Conservation (phyloP, 1,139 yeast genomes). For the Kurtzmaniella natalensis region DNA sequence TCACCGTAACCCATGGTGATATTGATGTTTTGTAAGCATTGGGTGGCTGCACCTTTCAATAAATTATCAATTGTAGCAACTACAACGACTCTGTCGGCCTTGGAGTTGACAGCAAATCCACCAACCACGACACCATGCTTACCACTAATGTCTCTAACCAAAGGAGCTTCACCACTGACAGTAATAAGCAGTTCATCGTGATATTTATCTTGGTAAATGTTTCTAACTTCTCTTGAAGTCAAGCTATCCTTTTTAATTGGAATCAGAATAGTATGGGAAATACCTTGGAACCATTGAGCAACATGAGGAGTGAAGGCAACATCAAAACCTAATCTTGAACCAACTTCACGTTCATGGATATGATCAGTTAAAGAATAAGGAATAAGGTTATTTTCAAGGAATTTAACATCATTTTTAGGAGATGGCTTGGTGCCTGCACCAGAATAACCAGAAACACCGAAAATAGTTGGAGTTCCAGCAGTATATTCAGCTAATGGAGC, state of each 20-base stretch:
- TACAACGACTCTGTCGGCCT: conserved; percentile 85
- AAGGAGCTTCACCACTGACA: conserved; percentile 85
- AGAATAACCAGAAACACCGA: conserved; percentile 96
- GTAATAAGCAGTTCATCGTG: conserved; percentile 83
- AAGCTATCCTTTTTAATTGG: conserved; percentile 72
- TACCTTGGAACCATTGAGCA: conserved; percentile 99
- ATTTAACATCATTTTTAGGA: conserved; percentile 81
- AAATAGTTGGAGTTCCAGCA: conserved; percentile 72
- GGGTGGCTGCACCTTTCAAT: conserved; percentile 98
- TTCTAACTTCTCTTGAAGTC: conserved; percentile 77
- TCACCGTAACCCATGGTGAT: conserved; percentile 87
- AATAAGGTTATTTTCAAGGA: conserved; percentile 75
- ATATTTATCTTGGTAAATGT: conserved; percentile 83
- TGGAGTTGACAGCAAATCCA: conserved; percentile 88
- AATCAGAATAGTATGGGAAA: conserved; percentile 83
- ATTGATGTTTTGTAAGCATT: conserved; percentile 93
- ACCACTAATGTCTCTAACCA: conserved; percentile 86
- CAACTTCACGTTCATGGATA: conserved; percentile 91
- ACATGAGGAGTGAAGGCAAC: conserved; percentile 96
- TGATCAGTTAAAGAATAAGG: conserved; percentile 97
- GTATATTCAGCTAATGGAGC: conserved; percentile 71
- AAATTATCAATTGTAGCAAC: conserved; percentile 95
- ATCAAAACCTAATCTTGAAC: conserved; percentile 67
- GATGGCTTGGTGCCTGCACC: conserved; percentile 99
- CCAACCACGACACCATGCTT: conserved; percentile 95